Base-by-base conservation (phyloP, 2,329 filamentous ascomycete genomes). In the Parasarocladium wereldwijsianum region DNA sequence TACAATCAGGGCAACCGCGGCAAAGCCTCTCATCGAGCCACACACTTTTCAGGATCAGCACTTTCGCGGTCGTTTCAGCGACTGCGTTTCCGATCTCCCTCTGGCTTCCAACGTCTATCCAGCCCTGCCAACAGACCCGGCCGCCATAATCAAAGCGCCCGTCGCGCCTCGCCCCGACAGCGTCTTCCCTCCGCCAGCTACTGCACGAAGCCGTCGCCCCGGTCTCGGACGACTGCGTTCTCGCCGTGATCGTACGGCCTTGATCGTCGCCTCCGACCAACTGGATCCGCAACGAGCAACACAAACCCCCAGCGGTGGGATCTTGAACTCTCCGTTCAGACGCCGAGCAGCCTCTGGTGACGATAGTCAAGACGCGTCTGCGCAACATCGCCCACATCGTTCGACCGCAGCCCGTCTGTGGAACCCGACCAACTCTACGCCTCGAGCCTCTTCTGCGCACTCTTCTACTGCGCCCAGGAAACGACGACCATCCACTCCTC, bases 401-500 rank as follows among this genome's bases (percentile, higher is more conserved):
- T 51, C 58, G 17, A 55, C 58, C 4, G 54, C 63, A 14, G 59
- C 61, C 26, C 64, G 66, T 20, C 63, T 72, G 38, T 72, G 68
- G 68, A 72, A 72, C 41, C 68, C 68, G 15, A 64, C 64, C 34
- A 72, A 72, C 44, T 72, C 66, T 16, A 71, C 67, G 3, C 66
- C 66, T 25, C 57, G 65, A 34, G 40, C 47, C 32, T 38, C 52
- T 32, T 43, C 39, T 15, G 33, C 34, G 26, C 43, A 14, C 11
- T n/a, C n/a, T n/a, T n/a, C n/a, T n/a, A n/a, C n/a, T n/a, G n/a
- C n/a, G n/a, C 26, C 37, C 36, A 25, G 38, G 17, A 14, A 45
- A 7, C 38, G 40, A 33, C 63, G 64, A 16, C 58, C 58, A 11
- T 71, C 66, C 10, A 64, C 63, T 11, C 67, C 68, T 11, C 62